These are phyloP conservation scores for Delphinella strobiligena DNA, from an alignment of 2,329 filamentous ascomycete species.

Conservation along the genomic window DNA sequence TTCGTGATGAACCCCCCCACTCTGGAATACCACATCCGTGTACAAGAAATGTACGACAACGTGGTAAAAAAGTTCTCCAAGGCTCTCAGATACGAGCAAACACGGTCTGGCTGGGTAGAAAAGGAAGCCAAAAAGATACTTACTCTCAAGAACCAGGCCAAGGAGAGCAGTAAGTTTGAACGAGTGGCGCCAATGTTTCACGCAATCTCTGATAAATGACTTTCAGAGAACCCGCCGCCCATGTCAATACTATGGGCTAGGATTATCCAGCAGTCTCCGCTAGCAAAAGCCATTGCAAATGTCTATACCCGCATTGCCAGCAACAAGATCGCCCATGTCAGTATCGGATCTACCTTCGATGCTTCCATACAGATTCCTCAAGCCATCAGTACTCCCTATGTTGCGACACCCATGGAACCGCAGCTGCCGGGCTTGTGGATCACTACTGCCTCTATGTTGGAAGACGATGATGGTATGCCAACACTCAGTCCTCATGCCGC, in stretches of 20 bases:
- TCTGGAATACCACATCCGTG: constrained; percentile 57
- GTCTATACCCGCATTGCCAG: constrained; percentile 70
- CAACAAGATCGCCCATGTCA: constrained; percentile 75
- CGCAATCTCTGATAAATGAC: too few relatives aligned
- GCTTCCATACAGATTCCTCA: constrained; percentile 53
- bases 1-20: constrained; percentile 77
- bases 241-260: constrained; percentile 59
- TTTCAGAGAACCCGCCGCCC: constrained; percentile 32
- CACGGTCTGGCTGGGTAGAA: constrained; percentile 81
- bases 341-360: constrained; percentile 53
- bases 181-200: too few relatives aligned
- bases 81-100: constrained; percentile 84
- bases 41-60: constrained; percentile 76
- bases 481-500: constrained; percentile 77
- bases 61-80: constrained; percentile 88
- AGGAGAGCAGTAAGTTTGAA: too few relatives aligned
- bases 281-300: constrained; percentile 72
- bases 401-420: constrained; percentile 56
- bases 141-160: constrained; percentile 67
- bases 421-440: constrained; percentile 70
- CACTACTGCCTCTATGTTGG: constrained; percentile 68
- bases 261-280: constrained; percentile 58
- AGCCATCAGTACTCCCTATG: constrained; percentile 55
- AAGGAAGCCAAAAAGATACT: constrained; percentile 78
- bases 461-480: constrained; percentile 52